Evolutionary conservation across 2,329 filamentous ascomycete species (phyloP), one percentile per base, ranked within the genome.

Genomic region (Daldinia eschscholtzii): DNA sequence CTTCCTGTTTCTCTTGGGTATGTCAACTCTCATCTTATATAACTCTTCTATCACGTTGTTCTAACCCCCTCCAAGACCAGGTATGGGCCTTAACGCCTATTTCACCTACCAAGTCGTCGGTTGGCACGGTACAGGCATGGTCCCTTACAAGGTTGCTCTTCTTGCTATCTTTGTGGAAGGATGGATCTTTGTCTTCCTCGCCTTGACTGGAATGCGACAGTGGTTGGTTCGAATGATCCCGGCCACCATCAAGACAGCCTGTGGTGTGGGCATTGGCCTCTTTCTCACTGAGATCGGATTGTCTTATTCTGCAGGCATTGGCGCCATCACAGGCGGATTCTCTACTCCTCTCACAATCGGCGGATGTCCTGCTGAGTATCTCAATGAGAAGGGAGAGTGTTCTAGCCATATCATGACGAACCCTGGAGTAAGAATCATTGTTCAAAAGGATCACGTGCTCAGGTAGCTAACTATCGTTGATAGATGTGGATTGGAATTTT

Each of bases 401-500:
- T 75, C 80, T 3, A 82, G 83, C 20, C 84, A 89, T 26, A 89
- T 93, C 76, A 94, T 97, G 92, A 86, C 89, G 4, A 96, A 88
- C 74, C 91, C 93, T 7, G 92, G 92, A 56, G 90, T 87, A 78
- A 73, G 81, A 61, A 4, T 28, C n/a, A 28, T 15, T 33, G 18
- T 23, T 30, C 13, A 39, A 35, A 6, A 35, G n/a, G n/a, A 13
- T 15, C 35, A 18, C 42, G n/a, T 35, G 10, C 28, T 23, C n/a
- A 42, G 50, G 74, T 78, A 13, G 50, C 75, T 78, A 13, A 78
- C 62, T 33, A 20, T 57, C 30, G 5, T 18, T 53, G 52, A 52
- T 67, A 90, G 88, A 83, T 97, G 85, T 97, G 94, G 94, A 88
- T 97, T 61, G 94, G 92, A 10, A 91, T 97, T 71, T 90, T 93